Percentiles rank a stretch among this genome's conserved stretches.
Evolutionary conservation across 768 basidiomycete species (phyloP).

Genomic region (Russula compacta): DNA sequence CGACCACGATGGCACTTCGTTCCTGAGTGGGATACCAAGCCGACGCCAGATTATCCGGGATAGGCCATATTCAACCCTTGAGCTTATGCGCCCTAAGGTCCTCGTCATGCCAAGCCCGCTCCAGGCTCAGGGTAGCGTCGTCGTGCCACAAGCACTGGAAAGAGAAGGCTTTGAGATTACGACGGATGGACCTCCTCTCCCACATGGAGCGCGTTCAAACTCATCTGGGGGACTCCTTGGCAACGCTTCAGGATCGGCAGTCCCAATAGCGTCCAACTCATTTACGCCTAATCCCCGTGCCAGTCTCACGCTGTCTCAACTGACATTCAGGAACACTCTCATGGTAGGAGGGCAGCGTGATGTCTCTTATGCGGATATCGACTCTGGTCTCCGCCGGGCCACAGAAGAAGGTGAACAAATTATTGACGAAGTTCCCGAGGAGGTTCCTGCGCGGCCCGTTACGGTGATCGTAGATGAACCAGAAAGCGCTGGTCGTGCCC

Average conservation of each 20-base stretch:
- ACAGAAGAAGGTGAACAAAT: constrained; percentile 72
- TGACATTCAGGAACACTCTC: constrained; percentile 78
- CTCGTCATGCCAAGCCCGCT: constrained; percentile 91
- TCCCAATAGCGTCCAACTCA: constrained; percentile 46
- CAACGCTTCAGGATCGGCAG: constrained; percentile 27
- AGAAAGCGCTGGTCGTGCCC: constrained; percentile 34
- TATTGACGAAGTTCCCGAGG: constrained; percentile 35
- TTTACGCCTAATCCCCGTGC: constrained; percentile 72
- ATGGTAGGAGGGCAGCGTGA: constrained; percentile 59
- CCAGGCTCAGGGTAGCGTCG: constrained; percentile 36
- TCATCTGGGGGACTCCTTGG: constrained; percentile 29
- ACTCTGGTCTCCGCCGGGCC: constrained; percentile 57
- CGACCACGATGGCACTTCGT: constrained; percentile 38
- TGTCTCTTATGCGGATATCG: constrained; percentile 51
- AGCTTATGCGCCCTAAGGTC: constrained; percentile 82
- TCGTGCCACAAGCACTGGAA: constrained; percentile 28
- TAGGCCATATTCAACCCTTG: constrained; percentile 62
- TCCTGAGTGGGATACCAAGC: constrained; percentile 29
- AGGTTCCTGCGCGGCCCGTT: constrained; percentile 24
- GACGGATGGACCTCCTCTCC: constrained; percentile 68
- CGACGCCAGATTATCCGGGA: constrained; percentile 30
- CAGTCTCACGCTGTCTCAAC: constrained; percentile 67
- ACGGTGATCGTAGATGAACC: constrained; percentile 25
- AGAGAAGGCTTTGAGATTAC: constrained; percentile 56
- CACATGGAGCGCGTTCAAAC: constrained; percentile 57